A percentile compares a stretch with the other conserved stretches of the same genome.
Conservation (phyloP, 164 flowering plant species). For the Magnolia kwangsiensis region DNA sequence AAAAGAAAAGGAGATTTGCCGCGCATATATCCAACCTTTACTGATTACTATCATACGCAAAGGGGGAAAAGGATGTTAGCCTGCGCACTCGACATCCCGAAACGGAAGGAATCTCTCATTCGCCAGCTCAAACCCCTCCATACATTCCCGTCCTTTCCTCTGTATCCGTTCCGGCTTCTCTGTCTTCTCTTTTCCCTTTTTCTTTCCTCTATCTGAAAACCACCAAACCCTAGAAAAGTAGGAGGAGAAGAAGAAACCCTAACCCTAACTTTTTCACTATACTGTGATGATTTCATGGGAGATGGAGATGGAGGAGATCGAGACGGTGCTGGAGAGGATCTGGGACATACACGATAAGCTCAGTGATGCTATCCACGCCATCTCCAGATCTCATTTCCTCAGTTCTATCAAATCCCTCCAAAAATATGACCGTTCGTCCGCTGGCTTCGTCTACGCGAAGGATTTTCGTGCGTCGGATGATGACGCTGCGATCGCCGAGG, state of each 20-base stretch:
- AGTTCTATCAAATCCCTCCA: conserved; percentile 40
- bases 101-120: no score
- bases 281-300: conserved; percentile 39
- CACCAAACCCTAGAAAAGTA: background rate
- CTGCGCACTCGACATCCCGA: no score
- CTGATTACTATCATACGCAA: no score
- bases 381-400: conserved; percentile 74
- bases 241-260: background rate
- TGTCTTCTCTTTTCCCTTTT: background rate
- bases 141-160: background rate
- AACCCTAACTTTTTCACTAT: background rate
- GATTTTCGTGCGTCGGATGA: conserved; percentile 38
- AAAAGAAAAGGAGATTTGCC: no score
- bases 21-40: no score
- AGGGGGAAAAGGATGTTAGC: no score
- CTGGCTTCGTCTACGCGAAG: conserved; percentile 68
- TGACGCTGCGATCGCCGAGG: conserved; percentile 59
- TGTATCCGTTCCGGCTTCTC: background rate
- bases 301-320: conserved; percentile 79
- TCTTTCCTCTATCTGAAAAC: background rate
- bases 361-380: conserved; percentile 84
- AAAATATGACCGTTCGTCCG: conserved; percentile 15
- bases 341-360: conserved; percentile 97
- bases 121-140: background rate
- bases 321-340: conserved; percentile 78